Percentiles rank a stretch among this genome's conserved stretches.
These are phyloP conservation scores for Lasiodiplodia theobromae DNA, from an alignment of 2,329 filamentous ascomycete genomes.

Conservation along the genomic window DNA sequence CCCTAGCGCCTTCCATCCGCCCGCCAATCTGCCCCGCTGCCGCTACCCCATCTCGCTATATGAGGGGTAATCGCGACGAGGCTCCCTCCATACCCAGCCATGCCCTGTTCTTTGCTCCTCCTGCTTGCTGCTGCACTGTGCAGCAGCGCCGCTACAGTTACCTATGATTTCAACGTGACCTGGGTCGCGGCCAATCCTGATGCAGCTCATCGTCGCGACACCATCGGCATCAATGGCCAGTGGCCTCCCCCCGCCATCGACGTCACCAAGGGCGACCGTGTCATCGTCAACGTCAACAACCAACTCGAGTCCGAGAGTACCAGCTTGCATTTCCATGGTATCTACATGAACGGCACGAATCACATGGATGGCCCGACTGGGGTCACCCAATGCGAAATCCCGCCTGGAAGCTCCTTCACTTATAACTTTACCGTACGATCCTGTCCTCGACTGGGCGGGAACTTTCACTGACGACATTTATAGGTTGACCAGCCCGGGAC, in stretches of 20 bases:
- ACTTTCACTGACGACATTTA: conserved; percentile 14
- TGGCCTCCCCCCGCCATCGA: conserved; percentile 78
- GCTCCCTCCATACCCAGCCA: background rate
- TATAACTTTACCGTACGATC: conserved; percentile 69
- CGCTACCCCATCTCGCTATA: conserved; percentile 4
- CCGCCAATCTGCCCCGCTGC: background rate
- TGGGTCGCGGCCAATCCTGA: conserved; percentile 65
- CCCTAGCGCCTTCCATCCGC: background rate
- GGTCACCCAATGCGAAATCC: conserved; percentile 65
- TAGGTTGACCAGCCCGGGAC: conserved; percentile 60
- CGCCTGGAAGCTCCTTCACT: conserved; percentile 67
- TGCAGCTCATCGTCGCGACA: conserved; percentile 56
- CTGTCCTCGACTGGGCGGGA: background rate
- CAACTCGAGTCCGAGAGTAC: conserved; percentile 69
- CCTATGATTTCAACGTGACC: conserved; percentile 60
- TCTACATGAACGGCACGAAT: conserved; percentile 78
- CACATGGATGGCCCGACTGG: conserved; percentile 76
- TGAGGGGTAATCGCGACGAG: conserved; percentile 25
- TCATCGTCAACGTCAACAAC: conserved; percentile 75
- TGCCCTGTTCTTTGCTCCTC: conserved; percentile 14
- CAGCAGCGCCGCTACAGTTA: conserved; percentile 46
- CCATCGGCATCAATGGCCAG: conserved; percentile 75
- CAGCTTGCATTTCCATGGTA: conserved; percentile 77
- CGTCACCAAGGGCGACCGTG: conserved; percentile 74
- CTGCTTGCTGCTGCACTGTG: conserved; percentile 22